phyloP scores from a whole-genome alignment of 371 early-diverging fungal species.

The Fennellomyces sp. region DNA sequence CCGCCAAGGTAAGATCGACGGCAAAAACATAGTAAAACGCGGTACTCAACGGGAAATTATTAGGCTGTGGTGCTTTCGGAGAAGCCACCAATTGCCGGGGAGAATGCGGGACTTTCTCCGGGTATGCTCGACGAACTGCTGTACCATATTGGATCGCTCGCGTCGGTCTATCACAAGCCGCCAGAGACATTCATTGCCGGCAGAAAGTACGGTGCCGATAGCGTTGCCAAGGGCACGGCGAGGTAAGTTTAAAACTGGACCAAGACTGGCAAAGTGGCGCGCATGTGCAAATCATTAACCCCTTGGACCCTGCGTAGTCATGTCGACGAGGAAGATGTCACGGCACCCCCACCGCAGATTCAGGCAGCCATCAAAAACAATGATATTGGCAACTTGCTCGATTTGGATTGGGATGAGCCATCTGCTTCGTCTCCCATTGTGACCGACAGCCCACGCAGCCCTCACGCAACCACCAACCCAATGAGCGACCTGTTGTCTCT shows the following conservation, averaged over 20 bases:
- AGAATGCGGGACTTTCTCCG: slow-evolving; percentile 78
- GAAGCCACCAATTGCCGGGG: slow-evolving; percentile 90
- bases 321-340: slow-evolving; percentile 55
- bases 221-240: slow-evolving; percentile 45
- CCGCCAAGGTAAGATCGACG: slow-evolving; percentile 56
- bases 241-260: slow-evolving; percentile 38
- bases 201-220: slow-evolving; percentile 62
- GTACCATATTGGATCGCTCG: slow-evolving; percentile 83
- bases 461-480: slow-evolving; percentile 3
- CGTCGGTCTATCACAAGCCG: slow-evolving; percentile 94
- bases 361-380: slow-evolving; percentile 60
- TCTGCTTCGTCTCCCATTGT: slow-evolving; percentile 30
- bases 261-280: background rate
- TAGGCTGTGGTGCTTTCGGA: slow-evolving; percentile 81
- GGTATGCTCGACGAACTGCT: slow-evolving; percentile 87
- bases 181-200: slow-evolving; percentile 80
- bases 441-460: slow-evolving; percentile 19
- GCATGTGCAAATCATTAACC: too few species aligned
- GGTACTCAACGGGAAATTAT: background rate
- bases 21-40: background rate
- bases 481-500: slow-evolving; percentile 38
- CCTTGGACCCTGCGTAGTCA: slow-evolving; percentile 44
- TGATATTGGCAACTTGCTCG: slow-evolving; percentile 56
- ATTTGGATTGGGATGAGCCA: slow-evolving; percentile 55
- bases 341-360: slow-evolving; percentile 52